phyloP scores from a whole-genome alignment of 164 flowering plant genomes.

The Liriodendron chinense region DNA sequence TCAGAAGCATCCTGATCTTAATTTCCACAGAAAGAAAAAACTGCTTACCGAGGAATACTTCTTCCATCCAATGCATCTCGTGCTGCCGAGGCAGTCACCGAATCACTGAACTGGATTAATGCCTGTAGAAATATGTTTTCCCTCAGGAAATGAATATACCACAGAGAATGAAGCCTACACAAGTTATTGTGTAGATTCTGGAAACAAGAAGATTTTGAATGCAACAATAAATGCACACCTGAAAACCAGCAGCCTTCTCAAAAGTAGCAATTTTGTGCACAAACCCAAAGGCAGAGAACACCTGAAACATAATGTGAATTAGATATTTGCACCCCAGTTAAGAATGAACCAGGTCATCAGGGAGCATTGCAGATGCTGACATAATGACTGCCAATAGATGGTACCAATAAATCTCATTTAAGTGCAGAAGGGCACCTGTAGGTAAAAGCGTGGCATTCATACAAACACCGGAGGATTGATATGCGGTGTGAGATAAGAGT shows the following conservation, averaged over 20 bases:
- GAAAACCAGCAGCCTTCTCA: conserved; percentile 94
- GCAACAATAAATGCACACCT: conserved; percentile 37
- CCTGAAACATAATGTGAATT: conserved; percentile 40
- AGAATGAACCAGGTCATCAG: not conserved
- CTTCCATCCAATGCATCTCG: conserved; percentile 84
- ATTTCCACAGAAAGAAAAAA: not conserved
- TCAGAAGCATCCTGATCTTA: not conserved
- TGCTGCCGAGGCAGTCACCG: conserved; percentile 75
- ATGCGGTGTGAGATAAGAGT: not conserved
- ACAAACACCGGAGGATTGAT: not conserved
- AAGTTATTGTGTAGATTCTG: not conserved
- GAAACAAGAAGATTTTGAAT: not conserved
- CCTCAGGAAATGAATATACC: not conserved
- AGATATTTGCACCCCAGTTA: conserved; percentile 4
- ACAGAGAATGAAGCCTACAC: not conserved
- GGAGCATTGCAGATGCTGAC: conserved; percentile 7
- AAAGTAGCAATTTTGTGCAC: conserved; percentile 96
- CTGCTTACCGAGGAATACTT: conserved; percentile 72
- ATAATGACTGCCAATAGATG: not conserved
- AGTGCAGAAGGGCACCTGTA: not conserved
- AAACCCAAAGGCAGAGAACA: conserved; percentile 92
- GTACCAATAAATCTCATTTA: not conserved
- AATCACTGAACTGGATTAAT: conserved; percentile 72
- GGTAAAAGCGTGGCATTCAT: not conserved
- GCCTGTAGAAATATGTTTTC: conserved; percentile 48